Conservation (phyloP, 495 filamentous ascomycete species). For the Neurospora tetrasperma region DNA sequence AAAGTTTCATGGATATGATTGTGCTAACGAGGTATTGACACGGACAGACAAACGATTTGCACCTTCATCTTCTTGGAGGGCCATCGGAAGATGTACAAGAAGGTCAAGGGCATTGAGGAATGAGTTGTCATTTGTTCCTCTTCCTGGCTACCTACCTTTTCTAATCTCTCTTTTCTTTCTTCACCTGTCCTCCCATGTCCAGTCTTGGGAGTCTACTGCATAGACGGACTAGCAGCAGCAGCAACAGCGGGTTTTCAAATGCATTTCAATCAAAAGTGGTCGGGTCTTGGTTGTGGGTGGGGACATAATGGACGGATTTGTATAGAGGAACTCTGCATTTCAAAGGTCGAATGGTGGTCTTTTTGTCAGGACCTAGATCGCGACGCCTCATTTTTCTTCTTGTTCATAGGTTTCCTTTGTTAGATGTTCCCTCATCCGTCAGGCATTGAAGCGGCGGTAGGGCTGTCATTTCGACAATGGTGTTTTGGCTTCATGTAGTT, state of each 20-base stretch:
- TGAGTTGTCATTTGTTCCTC: neutral
- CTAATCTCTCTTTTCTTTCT: neutral
- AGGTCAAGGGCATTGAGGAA: conserved; percentile 37
- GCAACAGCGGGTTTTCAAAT: neutral
- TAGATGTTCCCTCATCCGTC: neutral
- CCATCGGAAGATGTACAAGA: conserved; percentile 61
- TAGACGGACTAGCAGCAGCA: neutral
- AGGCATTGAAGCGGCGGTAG: neutral
- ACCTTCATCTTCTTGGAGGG: conserved; percentile 95
- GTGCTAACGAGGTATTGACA: neutral
- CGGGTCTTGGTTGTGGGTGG: neutral
- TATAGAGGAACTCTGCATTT: neutral
- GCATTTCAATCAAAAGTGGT: neutral
- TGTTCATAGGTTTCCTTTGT: neutral
- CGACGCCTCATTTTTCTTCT: neutral
- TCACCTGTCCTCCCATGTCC: neutral
- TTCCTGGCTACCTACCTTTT: neutral
- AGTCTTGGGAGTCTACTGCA: neutral
- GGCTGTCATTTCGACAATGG: neutral
- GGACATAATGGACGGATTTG: neutral
- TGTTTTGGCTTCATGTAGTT: neutral
- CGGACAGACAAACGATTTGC: conserved; percentile 67
- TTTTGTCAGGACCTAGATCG: neutral
- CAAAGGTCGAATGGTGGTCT: neutral
- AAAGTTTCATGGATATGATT: neutral